Conservation (phyloP, 441 rosid genomes). For the Daphne laureola region DNA sequence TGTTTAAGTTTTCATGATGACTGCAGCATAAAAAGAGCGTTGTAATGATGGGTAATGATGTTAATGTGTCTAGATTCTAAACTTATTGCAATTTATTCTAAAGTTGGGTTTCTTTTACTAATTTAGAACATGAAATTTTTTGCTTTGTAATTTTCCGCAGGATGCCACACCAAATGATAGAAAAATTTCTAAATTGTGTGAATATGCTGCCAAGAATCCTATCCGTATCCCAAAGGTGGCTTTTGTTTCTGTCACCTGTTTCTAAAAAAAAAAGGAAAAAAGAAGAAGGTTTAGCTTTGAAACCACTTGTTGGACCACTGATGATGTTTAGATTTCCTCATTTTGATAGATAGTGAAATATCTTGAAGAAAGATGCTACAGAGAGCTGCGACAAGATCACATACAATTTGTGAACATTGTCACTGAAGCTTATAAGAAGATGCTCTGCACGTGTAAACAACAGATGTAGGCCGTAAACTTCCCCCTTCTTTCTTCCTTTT, state of each 20-base stretch:
- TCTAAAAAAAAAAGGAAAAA: not conserved
- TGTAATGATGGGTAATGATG: no score
- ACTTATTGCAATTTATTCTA: no score
- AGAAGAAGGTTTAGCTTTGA: slow-evolving; percentile 5
- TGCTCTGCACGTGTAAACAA: slow-evolving; percentile 73
- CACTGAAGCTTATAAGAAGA: slow-evolving; percentile 59
- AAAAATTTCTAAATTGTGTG: slow-evolving; percentile 79
- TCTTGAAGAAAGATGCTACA: slow-evolving; percentile 92
- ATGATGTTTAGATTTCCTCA: slow-evolving; percentile 10
- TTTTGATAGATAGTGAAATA: slow-evolving; percentile 65
- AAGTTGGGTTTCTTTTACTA: no score
- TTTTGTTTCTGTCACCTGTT: not conserved
- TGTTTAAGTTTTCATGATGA: no score
- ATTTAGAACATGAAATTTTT: slow-evolving; percentile 7
- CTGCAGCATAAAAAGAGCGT: no score
- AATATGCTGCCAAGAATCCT: slow-evolving; percentile 92
- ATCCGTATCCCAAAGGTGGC: slow-evolving; percentile 87
- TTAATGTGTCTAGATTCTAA: no score
- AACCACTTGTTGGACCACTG: not conserved
- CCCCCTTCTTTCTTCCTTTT: not conserved
- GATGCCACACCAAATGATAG: slow-evolving; percentile 76
- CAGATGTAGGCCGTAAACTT: slow-evolving; percentile 57
- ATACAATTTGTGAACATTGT: slow-evolving; percentile 57
- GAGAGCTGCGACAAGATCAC: slow-evolving; percentile 75
- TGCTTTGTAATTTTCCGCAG: slow-evolving; percentile 28